Percentiles rank a stretch among this genome's conserved stretches.
Evolutionary conservation across 352 stramenopile genomes (phyloP).

Genomic region (Phytophthora boehmeriae): DNA sequence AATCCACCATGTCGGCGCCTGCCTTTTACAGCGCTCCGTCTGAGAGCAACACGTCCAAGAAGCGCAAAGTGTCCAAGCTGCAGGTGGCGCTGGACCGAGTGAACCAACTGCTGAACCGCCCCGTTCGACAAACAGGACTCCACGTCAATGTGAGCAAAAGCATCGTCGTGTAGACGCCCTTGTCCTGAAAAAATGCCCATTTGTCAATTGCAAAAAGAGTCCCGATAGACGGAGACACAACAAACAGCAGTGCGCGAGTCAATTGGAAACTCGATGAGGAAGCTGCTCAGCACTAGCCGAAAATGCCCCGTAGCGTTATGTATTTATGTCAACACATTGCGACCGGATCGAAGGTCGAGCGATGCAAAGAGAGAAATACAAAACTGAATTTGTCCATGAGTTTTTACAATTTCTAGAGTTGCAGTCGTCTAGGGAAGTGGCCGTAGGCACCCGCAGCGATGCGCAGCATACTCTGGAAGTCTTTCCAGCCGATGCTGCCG

Average conservation of each 20-base stretch:
- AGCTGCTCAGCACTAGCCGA: constrained; percentile 6
- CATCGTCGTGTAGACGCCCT: constrained; percentile 65
- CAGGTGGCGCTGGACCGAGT: constrained; percentile 69
- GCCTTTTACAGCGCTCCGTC: constrained; percentile 39
- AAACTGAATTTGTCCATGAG: constrained; percentile 22
- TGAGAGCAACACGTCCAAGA: constrained; percentile 50
- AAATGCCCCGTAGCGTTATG: constrained; percentile 24
- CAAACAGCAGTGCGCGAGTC: constrained; percentile 21
- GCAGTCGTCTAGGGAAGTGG: constrained; percentile 53
- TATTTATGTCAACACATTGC: constrained; percentile 35
- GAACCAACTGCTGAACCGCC: constrained; percentile 75
- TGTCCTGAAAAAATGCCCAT: constrained; percentile 1
- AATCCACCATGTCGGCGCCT: constrained; percentile 25
- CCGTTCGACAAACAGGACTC: constrained; percentile 71
- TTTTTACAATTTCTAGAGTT: constrained; percentile 10
- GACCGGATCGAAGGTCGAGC: background rate
- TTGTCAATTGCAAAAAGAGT: constrained; percentile 10
- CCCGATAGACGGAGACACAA: constrained; percentile 31
- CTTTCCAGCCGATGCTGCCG: constrained; percentile 43
- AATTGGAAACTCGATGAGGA: constrained; percentile 27
- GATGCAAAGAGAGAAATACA: constrained; percentile 29
- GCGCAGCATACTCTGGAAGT: constrained; percentile 61
- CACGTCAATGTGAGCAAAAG: constrained; percentile 66
- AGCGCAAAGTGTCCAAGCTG: constrained; percentile 73
- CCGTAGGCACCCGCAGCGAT: constrained; percentile 51